Base-by-base conservation (phyloP, 495 filamentous ascomycete species). In the Penicillium samsonianum region DNA sequence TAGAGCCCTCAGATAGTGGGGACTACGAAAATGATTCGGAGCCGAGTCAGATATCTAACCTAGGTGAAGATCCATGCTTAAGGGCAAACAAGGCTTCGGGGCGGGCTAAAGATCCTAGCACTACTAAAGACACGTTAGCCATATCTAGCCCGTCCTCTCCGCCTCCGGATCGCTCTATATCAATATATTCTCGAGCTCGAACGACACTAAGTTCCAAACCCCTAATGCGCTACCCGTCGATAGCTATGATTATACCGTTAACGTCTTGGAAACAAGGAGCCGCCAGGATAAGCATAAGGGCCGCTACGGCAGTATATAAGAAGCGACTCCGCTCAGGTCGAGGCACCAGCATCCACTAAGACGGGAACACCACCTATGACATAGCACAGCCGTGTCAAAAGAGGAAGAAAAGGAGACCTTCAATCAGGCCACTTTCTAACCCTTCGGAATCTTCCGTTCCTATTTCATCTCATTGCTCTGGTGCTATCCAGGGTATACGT, bases 311-410 rank as follows among this genome's bases (percentile, higher is more conserved):
- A 58, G 46, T 51, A 58, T 58, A 20, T n/a, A 58, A 58, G 47
- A 58, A 51, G 55, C 55, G 55, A 58, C 55, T 58, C 55, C 38
- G 55, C 47, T 58, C 47, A 51, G 46, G 55, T 51, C 55, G 46
- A 58, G 46, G 38, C 47, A 58, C 38, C 38, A 16, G 46, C 38
- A 5, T 50, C 17, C 38, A 37, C 46, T 25, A 50, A 58, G 55
- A 51, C 37, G 17, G 14, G n/a, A 51, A 35, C 37, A 58, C 46
- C 25, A 35, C 25, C 35, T 50, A 50, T 57, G 25, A 57, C 37
- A 50, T 14, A 50, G 45, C 22, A 44, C 40, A 58, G 47, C 46
- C 55, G 33, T 37, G 26, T 50, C 28, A 50, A 50, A 58, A 37
- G 25, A 58, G 25, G 26, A 58, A 50, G 55, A 58, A 50, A 58